Conservation (phyloP, 1,284 basidiomycete species). For the Sanguinoderma infundibulare region DNA sequence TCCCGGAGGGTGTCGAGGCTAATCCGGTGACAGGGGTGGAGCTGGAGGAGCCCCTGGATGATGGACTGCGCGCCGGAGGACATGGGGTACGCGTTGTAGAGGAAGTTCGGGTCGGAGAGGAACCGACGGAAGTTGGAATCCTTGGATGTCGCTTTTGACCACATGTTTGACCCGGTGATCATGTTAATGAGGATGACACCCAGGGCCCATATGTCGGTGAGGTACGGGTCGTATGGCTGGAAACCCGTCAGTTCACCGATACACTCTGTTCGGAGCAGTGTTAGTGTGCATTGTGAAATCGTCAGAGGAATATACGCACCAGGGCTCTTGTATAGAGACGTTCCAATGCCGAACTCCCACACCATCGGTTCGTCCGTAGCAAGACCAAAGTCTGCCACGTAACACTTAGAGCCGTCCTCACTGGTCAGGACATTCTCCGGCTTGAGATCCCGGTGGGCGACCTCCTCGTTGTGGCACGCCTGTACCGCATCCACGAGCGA, state of each 20-base stretch:
- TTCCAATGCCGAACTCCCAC: conserved; percentile 54
- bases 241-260: conserved; percentile 19
- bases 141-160: conserved; percentile 72
- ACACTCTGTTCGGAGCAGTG: conserved; percentile 27
- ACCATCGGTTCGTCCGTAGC: conserved; percentile 55
- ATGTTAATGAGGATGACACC: conserved; percentile 60
- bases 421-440: conserved; percentile 75
- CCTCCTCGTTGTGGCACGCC: conserved; percentile 60
- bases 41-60: conserved; percentile 59
- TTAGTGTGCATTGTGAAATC: background rate
- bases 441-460: conserved; percentile 76
- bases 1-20: conserved; percentile 63
- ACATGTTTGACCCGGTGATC: conserved; percentile 85
- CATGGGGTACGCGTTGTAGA: conserved; percentile 83
- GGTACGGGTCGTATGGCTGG: conserved; percentile 65
- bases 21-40: conserved; percentile 54
- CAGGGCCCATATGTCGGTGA: conserved; percentile 91
- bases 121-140: conserved; percentile 69
- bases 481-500: conserved; percentile 70
- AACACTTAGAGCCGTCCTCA: conserved; percentile 49
- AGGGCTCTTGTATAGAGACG: conserved; percentile 66
- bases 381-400: conserved; percentile 72
- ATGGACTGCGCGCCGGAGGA: conserved; percentile 62
- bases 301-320: conserved; percentile 34
- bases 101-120: conserved; percentile 57